phyloP scores from a whole-genome alignment of 768 basidiomycete genomes.

The Cystobasidium tubakii region DNA sequence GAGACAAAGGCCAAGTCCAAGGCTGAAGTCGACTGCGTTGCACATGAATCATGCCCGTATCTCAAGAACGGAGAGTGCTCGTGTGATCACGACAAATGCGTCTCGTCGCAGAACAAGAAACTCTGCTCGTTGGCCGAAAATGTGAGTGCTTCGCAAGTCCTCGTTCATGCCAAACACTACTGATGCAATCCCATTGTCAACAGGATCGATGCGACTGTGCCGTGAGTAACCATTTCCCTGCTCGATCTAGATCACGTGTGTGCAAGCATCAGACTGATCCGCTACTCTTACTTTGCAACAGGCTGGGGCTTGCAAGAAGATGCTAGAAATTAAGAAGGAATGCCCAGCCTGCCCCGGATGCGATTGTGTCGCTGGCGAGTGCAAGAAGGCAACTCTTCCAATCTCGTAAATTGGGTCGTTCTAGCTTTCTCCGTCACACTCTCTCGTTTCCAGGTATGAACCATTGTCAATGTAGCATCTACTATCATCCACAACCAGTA shows the following conservation, averaged over 20 bases:
- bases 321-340: conserved; percentile 20
- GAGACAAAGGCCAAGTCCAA: conserved; percentile 16
- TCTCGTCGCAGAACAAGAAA: conserved; percentile 33
- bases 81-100: conserved; percentile 16
- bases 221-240: background rate
- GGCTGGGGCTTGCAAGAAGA: conserved; percentile 34
- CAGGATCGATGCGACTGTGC: conserved; percentile 34
- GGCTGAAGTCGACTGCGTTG: conserved; percentile 16
- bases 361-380: conserved; percentile 29
- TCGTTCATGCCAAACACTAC: background rate
- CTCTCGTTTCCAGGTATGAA: background rate
- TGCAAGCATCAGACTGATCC: no score
- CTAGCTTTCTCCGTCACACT: background rate
- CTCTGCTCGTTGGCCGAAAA: conserved; percentile 26
- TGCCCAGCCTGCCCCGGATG: conserved; percentile 25
- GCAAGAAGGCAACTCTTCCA: conserved; percentile 27
- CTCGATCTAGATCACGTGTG: background rate
- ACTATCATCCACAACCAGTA: no score
- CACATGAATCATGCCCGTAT: conserved; percentile 21
- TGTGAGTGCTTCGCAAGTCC: background rate
- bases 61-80: conserved; percentile 30
- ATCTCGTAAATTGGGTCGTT: conserved; percentile 15
- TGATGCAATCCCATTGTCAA: background rate
- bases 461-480: background rate
- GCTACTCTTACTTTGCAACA: background rate